A percentile compares a stretch with the other conserved stretches of the same genome.
These are phyloP conservation scores for Cadophora luteo-olivacea DNA, from an alignment of 2,329 filamentous ascomycete genomes.

Conservation along the genomic window DNA sequence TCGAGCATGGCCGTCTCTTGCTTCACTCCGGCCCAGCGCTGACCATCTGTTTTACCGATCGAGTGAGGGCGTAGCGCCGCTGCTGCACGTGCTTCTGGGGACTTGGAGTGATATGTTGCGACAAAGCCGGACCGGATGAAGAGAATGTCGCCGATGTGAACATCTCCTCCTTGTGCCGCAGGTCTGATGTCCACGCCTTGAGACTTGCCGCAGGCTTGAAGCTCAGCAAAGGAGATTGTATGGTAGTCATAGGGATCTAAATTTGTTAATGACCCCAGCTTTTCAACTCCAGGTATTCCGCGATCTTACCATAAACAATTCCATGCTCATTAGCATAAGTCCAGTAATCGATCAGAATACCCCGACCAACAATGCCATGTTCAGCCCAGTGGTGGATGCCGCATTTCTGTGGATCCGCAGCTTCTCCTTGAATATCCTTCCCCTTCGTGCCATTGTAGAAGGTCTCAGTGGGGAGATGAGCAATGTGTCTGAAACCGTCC, in stretches of 20 bases:
- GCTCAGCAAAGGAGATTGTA: conserved; percentile 38
- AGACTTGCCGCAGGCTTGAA: conserved; percentile 39
- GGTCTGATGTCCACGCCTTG: conserved; percentile 44
- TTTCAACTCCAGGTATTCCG: too few species aligned
- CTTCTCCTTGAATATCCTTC: conserved; percentile 38
- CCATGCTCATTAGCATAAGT: conserved; percentile 48
- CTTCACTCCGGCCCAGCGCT: conserved; percentile 55
- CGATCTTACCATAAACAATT: conserved; percentile 44
- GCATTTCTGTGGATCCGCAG: conserved; percentile 39
- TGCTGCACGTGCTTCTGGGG: conserved; percentile 47
- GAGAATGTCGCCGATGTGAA: conserved; percentile 59
- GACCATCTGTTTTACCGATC: conserved; percentile 46
- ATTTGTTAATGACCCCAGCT: too few species aligned
- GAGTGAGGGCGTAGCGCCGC: conserved; percentile 47
- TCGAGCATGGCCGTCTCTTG: conserved; percentile 52
- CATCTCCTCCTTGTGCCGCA: conserved; percentile 52
- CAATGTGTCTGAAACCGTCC: conserved; percentile 58
- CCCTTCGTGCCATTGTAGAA: conserved; percentile 43
- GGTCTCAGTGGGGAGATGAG: conserved; percentile 34
- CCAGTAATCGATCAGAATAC: conserved; percentile 60
- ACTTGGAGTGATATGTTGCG: conserved; percentile 45
- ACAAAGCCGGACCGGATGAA: conserved; percentile 58
- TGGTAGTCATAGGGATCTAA: conserved; percentile 43
- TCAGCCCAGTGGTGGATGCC: conserved; percentile 44
- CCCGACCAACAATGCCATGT: conserved; percentile 60